Evolutionary conservation across 805 yeast species (phyloP), one percentile per base, ranked within the genome.

Genomic region (Cephaloascus fragrans): DNA sequence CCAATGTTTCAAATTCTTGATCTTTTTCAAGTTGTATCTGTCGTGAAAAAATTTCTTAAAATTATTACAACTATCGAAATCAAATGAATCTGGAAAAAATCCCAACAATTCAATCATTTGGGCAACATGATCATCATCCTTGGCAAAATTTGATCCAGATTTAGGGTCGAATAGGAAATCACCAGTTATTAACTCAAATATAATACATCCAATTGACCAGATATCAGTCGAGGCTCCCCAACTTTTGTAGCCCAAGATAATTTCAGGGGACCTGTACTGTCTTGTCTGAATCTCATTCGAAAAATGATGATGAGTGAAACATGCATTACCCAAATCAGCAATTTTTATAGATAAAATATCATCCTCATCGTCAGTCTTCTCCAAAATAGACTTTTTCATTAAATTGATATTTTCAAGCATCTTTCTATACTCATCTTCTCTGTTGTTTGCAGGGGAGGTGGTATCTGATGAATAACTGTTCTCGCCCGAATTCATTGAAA

Each of bases 251-350:
- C 77, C 78, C 32, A 80, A 52, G 4, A 80, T 62, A 2, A 77
- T 72, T 48, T 80, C 86, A 0, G 85, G 84, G 1, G 82, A 63
- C 29, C 86, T 56, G 50, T 79, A 79, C 48, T 79, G 84, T 41
- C 86, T 56, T 2, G 86, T 79, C 54, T 79, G 83, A 42, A 79
- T 78, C 50, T 78, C 83, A 48, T 77, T 75, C 3, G 84, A 77
- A 52, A 73, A 80, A 52, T 80, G 86, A 39, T 69, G 71, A 47
- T 72, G 63, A 19, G 64, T 59, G 76, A 80, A 77, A 55, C 84
- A 78, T 3, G 84, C 82, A 52, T 80, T 80, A 26, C 86, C 86
- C 44, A 80, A 63, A 54, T 80, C 86, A 3, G 85, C 85, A 32
- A 80, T 70, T 47, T 80, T 80, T 29, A 79, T 75, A 9, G 59